phyloP scores from a whole-genome alignment of 164 flowering plant species.

The Vitis riparia region DNA sequence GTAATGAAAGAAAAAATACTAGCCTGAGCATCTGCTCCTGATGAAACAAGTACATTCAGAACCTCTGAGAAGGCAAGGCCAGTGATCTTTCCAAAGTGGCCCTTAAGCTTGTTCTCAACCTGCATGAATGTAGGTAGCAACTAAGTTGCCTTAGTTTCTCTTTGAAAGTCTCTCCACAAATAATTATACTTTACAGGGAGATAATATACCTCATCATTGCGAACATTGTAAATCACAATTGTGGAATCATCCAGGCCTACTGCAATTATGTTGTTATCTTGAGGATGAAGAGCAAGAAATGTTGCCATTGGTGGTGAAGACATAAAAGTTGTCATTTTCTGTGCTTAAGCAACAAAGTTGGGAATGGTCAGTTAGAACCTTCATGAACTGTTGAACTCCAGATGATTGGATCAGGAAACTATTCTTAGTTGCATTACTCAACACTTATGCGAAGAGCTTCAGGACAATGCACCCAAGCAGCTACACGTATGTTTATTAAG shows the following conservation, averaged over 20 bases:
- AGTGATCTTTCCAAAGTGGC: conserved; percentile 28
- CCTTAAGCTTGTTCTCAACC: conserved; percentile 31
- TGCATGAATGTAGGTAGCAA: conserved; percentile 11
- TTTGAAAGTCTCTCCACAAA: background rate
- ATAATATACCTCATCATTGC: conserved; percentile 28
- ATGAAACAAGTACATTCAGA: conserved; percentile 37
- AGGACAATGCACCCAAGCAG: background rate
- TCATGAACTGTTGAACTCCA: background rate
- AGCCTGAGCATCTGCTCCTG: conserved; percentile 49
- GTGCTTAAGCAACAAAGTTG: conserved; percentile 5
- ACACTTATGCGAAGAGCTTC: background rate
- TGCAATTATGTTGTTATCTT: conserved; percentile 51
- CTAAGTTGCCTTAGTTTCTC: background rate
- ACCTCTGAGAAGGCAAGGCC: conserved; percentile 34
- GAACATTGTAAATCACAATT: conserved; percentile 34
- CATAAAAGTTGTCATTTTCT: conserved; percentile 45
- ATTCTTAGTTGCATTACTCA: background rate
- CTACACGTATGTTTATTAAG: background rate
- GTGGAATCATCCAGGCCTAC: conserved; percentile 49
- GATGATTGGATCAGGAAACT: background rate
- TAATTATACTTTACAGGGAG: background rate
- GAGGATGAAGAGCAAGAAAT: conserved; percentile 46
- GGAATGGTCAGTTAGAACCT: background rate
- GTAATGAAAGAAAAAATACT: background rate
- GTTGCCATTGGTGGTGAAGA: conserved; percentile 50